Evolutionary conservation across 2,329 filamentous ascomycete species (phyloP).

Genomic region (Aspergillus awamori): DNA sequence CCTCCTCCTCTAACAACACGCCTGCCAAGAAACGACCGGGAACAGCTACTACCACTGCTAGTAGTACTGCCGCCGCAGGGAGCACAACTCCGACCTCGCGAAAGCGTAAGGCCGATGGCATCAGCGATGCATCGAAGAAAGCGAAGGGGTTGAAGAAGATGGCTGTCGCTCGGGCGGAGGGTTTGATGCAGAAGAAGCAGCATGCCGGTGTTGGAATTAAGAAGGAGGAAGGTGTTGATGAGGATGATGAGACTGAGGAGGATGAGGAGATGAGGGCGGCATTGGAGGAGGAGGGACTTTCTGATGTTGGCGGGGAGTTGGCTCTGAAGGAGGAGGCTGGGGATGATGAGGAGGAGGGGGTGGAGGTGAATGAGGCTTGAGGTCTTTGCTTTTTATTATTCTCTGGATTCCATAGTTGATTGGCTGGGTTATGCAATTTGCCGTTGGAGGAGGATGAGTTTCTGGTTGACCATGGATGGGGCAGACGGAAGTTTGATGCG

Average conservation of each 20-base stretch:
- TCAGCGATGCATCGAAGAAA: slow-evolving; percentile 19
- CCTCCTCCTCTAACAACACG: slow-evolving; percentile 3
- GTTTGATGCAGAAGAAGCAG: slow-evolving; percentile 2
- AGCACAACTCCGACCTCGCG: neutral
- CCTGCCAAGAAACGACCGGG: neutral
- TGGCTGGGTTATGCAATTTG: neutral
- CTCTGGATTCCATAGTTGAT: neutral
- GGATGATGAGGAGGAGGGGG: slow-evolving; percentile 1
- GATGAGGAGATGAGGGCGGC: neutral
- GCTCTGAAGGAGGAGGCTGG: neutral
- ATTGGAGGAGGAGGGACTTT: neutral
- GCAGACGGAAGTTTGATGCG: too few species aligned
- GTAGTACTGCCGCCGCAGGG: slow-evolving; percentile 12
- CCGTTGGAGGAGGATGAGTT: too few species aligned
- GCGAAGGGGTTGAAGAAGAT: slow-evolving; percentile 9
- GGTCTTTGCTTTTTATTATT: neutral
- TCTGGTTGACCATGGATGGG: too few species aligned
- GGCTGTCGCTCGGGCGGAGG: slow-evolving; percentile 17
- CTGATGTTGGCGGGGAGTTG: neutral
- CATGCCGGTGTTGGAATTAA: neutral
- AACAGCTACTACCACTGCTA: slow-evolving; percentile 16
- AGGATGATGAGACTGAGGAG: neutral
- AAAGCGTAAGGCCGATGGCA: neutral
- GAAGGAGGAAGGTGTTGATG: neutral
- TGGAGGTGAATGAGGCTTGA: neutral